phyloP scores from a whole-genome alignment of 495 filamentous ascomycete species.

The Astrocystis sublimbata region DNA sequence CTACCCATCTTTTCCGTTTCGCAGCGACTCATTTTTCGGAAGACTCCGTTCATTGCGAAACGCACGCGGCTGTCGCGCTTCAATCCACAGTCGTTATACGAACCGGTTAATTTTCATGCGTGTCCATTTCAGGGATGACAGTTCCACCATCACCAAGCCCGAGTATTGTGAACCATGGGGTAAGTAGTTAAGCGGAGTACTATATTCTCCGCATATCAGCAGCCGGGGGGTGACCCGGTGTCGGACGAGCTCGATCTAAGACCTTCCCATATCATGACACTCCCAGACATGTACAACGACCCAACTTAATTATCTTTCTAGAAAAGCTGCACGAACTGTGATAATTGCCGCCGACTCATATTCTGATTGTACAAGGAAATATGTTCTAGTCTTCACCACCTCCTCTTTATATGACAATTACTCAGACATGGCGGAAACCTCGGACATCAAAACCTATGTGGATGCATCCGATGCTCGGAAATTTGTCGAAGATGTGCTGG shows the following conservation, averaged over 20 bases:
- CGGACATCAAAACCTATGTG: conserved; percentile 1
- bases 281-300: neutral
- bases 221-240: conserved; percentile 4
- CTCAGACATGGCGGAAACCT: conserved; percentile 26
- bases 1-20: conserved; percentile 40
- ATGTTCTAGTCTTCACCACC: neutral
- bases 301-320: neutral
- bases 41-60: conserved; percentile 28
- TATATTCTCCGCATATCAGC: conserved; percentile 2
- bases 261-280: conserved; percentile 9
- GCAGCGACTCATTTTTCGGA: conserved; percentile 39
- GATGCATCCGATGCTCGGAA: conserved; percentile 18
- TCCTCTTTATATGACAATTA: neutral
- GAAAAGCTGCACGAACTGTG: too few species aligned
- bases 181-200: neutral
- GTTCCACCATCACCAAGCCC: neutral
- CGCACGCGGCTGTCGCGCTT: neutral
- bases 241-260: conserved; percentile 15
- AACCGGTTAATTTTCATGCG: neutral
- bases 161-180: too few species aligned
- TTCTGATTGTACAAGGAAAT: too few species aligned
- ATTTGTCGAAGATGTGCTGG: conserved; percentile 25
- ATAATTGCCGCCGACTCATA: too few species aligned
- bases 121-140: neutral
- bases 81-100: neutral